Percentiles rank a stretch among this genome's conserved stretches.
phyloP scores from a whole-genome alignment of 495 filamentous ascomycete genomes.

The Rusavskia elegans region DNA sequence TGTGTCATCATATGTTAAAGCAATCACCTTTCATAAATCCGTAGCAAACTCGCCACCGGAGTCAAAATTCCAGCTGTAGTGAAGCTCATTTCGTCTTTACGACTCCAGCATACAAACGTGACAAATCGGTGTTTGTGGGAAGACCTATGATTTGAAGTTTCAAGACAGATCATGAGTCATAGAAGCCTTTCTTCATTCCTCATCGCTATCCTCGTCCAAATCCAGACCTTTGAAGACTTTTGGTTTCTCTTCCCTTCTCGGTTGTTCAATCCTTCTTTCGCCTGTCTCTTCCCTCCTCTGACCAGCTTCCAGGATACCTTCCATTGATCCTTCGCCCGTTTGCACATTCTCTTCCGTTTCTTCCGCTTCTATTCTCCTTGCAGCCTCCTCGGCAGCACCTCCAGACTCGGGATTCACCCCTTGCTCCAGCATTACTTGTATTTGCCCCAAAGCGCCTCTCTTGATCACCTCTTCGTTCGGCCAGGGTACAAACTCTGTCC shows the following conservation, averaged over 20 bases:
- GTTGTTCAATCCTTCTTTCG: slow-evolving; percentile 8
- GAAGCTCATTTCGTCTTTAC: too few relatives aligned
- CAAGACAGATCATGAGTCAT: too few relatives aligned
- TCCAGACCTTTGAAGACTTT: slow-evolving; percentile 19
- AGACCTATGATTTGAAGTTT: too few relatives aligned
- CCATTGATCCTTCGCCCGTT: slow-evolving; percentile 13
- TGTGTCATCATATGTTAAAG: too few relatives aligned
- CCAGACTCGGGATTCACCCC: slow-evolving; percentile 37
- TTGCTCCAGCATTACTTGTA: slow-evolving; percentile 38
- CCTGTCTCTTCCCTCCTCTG: slow-evolving; percentile 21
- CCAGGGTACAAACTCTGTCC: slow-evolving; percentile 48
- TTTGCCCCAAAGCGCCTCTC: slow-evolving; percentile 41
- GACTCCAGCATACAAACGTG: too few relatives aligned
- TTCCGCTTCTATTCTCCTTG: slow-evolving; percentile 25
- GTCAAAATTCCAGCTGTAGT: too few relatives aligned
- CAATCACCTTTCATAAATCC: too few relatives aligned
- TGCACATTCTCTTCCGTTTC: slow-evolving; percentile 27
- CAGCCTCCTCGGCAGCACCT: slow-evolving; percentile 30
- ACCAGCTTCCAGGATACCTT: slow-evolving; percentile 1
- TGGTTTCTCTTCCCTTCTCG: slow-evolving; percentile 19
- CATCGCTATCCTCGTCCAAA: slow-evolving; percentile 13
- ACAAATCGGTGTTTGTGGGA: too few relatives aligned
- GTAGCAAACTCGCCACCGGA: too few relatives aligned
- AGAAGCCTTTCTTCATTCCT: slow-evolving; percentile 1
- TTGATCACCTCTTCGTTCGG: slow-evolving; percentile 47